Evolutionary conservation across 2,329 filamentous ascomycete genomes (phyloP), one percentile per base, ranked within the genome.

Genomic region (Coleophoma crateriformis): DNA sequence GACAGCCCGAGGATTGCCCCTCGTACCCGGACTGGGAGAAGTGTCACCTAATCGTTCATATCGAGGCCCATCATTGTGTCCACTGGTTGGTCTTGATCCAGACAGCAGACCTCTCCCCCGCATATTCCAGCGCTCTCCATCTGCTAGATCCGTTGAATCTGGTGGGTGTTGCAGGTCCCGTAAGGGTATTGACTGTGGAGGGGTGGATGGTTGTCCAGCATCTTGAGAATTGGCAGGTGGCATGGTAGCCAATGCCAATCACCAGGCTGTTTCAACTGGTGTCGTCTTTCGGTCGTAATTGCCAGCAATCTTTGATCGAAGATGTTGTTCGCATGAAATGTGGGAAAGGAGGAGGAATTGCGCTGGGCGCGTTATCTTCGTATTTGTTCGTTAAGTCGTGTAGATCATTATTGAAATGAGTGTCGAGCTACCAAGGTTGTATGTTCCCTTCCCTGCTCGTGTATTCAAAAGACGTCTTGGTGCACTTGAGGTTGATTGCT

Each of bases 101-200:
- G 54, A 46, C 42, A 67, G 52, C 20, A 67, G 52, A 52, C 59
- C 64, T 46, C 62, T 60, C 22, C 62, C 62, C 13, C 64, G 58
- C n/a, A 46, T 61, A 46, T 60, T 58, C 39, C 59, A 52, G 33
- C 51, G 52, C 33, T 44, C 50, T 44, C 56, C 61, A 55, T 61
- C 57, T 48, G 50, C 57, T 38, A 57, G 27, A 42, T 61, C 58
- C 22, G 49, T 52, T 13, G 58, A 57, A 52, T 64, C 63, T n/a
- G 64, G 61, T 45, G 63, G 63, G 12, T 59, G 67, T 57, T 59
- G 51, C 22, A 88, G 72, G 59, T 85, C 79, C 67, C 84, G 84
- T 51, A 92, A 73, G 52, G 86, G 87, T 69, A 94, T 91, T 54
- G 85, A 84, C 61, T 79, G 78, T 52, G 74, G 71, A 50, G 67